Evolutionary conservation across 2,329 filamentous ascomycete species (phyloP), one percentile per base, ranked within the genome.

Genomic region (Cryphonectria parasitica): DNA sequence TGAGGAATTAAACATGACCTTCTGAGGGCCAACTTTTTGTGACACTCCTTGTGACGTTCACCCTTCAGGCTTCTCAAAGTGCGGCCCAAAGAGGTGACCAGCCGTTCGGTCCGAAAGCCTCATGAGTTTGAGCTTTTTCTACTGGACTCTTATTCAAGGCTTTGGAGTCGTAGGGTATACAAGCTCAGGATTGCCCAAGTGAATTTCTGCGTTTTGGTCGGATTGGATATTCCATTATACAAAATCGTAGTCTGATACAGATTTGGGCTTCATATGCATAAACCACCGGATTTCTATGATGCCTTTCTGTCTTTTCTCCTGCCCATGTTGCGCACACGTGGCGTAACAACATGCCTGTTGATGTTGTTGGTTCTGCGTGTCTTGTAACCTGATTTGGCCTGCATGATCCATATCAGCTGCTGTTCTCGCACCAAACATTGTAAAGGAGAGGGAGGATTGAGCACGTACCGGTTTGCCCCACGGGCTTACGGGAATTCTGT

Each of bases 391-490:
- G 91, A 90, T 87, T 95, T 95, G 82, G 92, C 88, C 87, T 89
- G 72, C 70, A 45, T 63, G 43, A 34, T 63, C 61, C 52, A 22
- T 17, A 76, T 84, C 72, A 84, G 79, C 72, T 54, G 25, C 36
- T 36, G n/a, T 66, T 22, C 11, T 65, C 39, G 13, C 58, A n/a
- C 56, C 39, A 10, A 58, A 39, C 67, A 49, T 52, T 31, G 8
- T 34, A 22, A 45, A n/a, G 45, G 22, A 43, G 17, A 6, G 2
- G 45, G 64, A 17, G 65, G 52, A 56, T 49, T 60, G 39, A 73
- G 54, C 75, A 89, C 93, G 84, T 91, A 97, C 94, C 79, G 94
- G 95, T 79, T 90, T 91, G 80, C 97, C 96, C 96, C 97, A 99
- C 71, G 96, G 96, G 83, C 94, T 97, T 77, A 96, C 94, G 45